Base-by-base conservation (phyloP, 108 stramenopile genomes). In the Bacterosira constricta region DNA sequence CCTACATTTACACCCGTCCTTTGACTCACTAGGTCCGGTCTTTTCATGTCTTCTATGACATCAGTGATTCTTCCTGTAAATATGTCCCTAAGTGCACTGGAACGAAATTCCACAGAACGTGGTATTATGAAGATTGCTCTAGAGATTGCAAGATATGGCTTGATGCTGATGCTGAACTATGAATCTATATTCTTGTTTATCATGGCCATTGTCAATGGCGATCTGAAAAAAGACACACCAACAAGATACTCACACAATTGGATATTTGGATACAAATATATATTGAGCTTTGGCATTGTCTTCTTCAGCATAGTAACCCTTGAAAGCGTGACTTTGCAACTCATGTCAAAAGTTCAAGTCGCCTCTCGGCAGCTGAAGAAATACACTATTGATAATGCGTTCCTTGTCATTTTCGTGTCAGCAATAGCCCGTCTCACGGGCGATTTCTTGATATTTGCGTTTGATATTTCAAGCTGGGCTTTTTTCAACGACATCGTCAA, bases 271-370 rank as follows among this genome's bases (percentile, higher is more conserved):
- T 36, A 42, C 35, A 68, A 80, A 31, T 80, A 80, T 36, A 56
- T 62, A 11, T 1, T 63, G 1, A 45, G 79, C 35, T 69, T 70
- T n/a, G 18, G 17, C 27, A 30, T 70, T 11, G 23, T 80, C n/a
- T 80, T 70, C 49, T 39, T 56, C 26, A 63, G 69, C 57, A 50
- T 71, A 4, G 45, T 60, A 21, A 39, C 32, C 8, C 59, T 70
- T 1, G 74, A 76, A 26, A 71, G 79, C 17, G 49, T 36, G 15
- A 63, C 74, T 34, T 61, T 70, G 9, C 30, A 49, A 23, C 73
- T 80, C 44, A 75, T 75, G 66, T 80, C 79, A 13, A 80, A 80
- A 38, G 72, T 79, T 34, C 55, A 56, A 56, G 9, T 54, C 68
- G 4, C 74, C 59, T 23, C 29, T 31, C 35, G 55, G 34, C 68